These are phyloP conservation scores for Telfairia occidentalis DNA, from an alignment of 331 rosid genomes.

Conservation along the genomic window DNA sequence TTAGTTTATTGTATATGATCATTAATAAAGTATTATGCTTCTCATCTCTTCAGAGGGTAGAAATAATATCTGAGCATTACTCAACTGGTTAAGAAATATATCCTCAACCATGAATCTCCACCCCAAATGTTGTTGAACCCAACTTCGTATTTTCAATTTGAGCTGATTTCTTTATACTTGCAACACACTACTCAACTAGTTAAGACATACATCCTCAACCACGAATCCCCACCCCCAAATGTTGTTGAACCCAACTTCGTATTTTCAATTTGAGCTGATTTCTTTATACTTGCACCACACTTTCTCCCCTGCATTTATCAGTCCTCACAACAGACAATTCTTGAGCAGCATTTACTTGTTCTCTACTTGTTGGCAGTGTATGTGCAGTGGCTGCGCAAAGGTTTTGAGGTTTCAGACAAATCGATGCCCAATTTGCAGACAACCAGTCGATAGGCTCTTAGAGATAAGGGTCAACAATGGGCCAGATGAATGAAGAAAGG, in stretches of 20 bases:
- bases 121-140: too few species aligned
- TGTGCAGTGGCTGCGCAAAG: conserved; percentile 91
- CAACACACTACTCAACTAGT: too few species aligned
- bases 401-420: conserved; percentile 74
- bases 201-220: too few species aligned
- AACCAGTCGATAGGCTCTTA: conserved; percentile 83
- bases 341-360: neutral
- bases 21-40: neutral
- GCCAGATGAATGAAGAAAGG: conserved; percentile 34
- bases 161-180: neutral
- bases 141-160: too few species aligned
- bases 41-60: too few species aligned
- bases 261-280: too few species aligned
- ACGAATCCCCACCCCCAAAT: too few species aligned
- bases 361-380: conserved; percentile 45
- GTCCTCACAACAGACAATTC: neutral
- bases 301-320: neutral
- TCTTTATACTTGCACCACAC: neutral
- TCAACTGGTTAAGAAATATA: too few species aligned
- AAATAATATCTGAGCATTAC: too few species aligned
- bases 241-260: too few species aligned
- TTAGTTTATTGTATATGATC: neutral
- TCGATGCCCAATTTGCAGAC: conserved; percentile 93
- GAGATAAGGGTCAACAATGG: conserved; percentile 71
- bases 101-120: too few species aligned